These are phyloP conservation scores for Penicillium manginii DNA, from an alignment of 495 filamentous ascomycete genomes.

Conservation along the genomic window DNA sequence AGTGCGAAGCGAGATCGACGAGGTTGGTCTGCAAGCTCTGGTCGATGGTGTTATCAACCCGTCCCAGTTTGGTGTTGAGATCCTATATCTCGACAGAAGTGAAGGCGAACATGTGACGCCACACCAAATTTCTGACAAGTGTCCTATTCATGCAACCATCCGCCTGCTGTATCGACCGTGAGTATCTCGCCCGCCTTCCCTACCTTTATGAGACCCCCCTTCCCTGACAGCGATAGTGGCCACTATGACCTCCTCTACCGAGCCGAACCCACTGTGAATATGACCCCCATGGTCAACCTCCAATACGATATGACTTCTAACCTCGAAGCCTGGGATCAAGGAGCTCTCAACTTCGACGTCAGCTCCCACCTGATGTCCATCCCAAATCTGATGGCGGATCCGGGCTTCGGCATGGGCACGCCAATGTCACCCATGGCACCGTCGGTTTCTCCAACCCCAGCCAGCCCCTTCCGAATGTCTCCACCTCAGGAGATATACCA, in stretches of 20 bases:
- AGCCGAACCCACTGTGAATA: conserved; percentile 54
- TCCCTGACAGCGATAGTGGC: conserved; percentile 51
- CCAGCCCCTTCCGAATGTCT: conserved; percentile 50
- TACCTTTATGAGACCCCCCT: neutral
- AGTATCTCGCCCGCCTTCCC: conserved; percentile 31
- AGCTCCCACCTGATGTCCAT: conserved; percentile 57
- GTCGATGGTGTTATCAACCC: conserved; percentile 76
- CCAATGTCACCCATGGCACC: conserved; percentile 34
- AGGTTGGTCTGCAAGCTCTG: conserved; percentile 77
- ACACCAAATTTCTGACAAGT: conserved; percentile 65
- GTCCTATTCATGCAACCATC: conserved; percentile 57
- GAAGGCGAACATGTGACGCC: conserved; percentile 77
- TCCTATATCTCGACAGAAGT: conserved; percentile 91
- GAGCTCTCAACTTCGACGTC: conserved; percentile 52
- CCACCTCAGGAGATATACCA: conserved; percentile 46
- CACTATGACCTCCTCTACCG: conserved; percentile 97
- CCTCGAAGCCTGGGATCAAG: conserved; percentile 45
- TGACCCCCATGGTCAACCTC: conserved; percentile 50
- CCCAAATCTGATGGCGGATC: conserved; percentile 49
- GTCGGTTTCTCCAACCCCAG: conserved; percentile 51
- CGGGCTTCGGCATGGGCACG: conserved; percentile 39
- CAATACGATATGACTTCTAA: conserved; percentile 50
- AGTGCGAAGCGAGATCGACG: conserved; percentile 81
- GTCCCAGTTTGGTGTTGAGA: conserved; percentile 78
- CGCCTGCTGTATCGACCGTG: conserved; percentile 74